A percentile compares a stretch with the other conserved stretches of the same genome.
phyloP scores from a whole-genome alignment of 2,329 filamentous ascomycete species.

The Salinomyces thailandicus region DNA sequence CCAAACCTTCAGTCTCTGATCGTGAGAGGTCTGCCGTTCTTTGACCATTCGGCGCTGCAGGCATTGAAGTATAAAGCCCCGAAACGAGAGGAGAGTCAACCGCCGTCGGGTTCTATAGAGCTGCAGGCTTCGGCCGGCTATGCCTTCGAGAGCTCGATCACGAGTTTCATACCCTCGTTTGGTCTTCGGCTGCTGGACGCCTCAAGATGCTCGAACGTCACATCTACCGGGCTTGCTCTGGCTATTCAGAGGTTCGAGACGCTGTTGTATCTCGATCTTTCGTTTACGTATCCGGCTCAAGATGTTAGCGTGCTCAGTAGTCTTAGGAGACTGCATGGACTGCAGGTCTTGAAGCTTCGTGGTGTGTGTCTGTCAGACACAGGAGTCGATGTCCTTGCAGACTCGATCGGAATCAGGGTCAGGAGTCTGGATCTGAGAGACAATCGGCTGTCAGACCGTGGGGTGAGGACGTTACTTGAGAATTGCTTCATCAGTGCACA shows the following conservation, averaged over 20 bases:
- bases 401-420: conserved; percentile 42
- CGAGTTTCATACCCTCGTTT: conserved; percentile 28
- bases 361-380: conserved; percentile 44
- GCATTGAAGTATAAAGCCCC: conserved; percentile 31
- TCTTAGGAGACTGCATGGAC: conserved; percentile 36
- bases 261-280: conserved; percentile 49
- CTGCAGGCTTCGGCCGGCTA: conserved; percentile 25
- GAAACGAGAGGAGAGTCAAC: conserved; percentile 15
- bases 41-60: conserved; percentile 49
- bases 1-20: conserved; percentile 50
- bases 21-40: conserved; percentile 49
- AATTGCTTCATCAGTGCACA: conserved; percentile 35
- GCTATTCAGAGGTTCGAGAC: conserved; percentile 44
- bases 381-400: conserved; percentile 43
- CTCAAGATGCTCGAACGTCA: conserved; percentile 48
- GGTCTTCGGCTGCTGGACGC: conserved; percentile 47
- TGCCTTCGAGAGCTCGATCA: conserved; percentile 11
- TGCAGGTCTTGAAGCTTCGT: conserved; percentile 48
- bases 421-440: conserved; percentile 47
- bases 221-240: conserved; percentile 42
- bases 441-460: conserved; percentile 47
- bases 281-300: conserved; percentile 30
- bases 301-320: conserved; percentile 34
- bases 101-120: conserved; percentile 14
- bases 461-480: conserved; percentile 42